phyloP scores from a whole-genome alignment of 1,139 yeast genomes.

The Debaryomycetaceae sp. region DNA sequence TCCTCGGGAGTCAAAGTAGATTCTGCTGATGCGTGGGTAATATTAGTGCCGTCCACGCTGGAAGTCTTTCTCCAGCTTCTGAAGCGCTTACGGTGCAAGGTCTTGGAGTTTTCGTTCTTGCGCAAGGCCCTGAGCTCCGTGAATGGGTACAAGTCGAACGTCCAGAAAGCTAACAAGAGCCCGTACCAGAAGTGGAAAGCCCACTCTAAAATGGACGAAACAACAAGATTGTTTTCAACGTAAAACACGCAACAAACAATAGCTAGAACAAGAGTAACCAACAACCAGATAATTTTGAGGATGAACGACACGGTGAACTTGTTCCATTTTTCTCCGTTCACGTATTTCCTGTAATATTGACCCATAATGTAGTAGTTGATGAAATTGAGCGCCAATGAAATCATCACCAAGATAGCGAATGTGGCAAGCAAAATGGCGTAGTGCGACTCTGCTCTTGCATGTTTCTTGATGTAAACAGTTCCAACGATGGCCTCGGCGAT shows the following conservation, averaged over 20 bases:
- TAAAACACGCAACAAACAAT: conserved; percentile 25
- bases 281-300: conserved; percentile 9
- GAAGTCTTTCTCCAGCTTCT: not conserved
- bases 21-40: not conserved
- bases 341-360: conserved; percentile 27
- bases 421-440: conserved; percentile 21
- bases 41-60: not conserved
- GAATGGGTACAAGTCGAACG: conserved; percentile 34
- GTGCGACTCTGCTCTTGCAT: conserved; percentile 18
- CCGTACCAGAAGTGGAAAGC: conserved; percentile 38
- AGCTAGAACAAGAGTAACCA: conserved; percentile 26
- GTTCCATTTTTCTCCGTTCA: conserved; percentile 31
- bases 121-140: conserved; percentile 14
- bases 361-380: conserved; percentile 32
- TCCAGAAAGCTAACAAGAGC: conserved; percentile 32
- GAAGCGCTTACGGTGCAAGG: not conserved
- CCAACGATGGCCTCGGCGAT: conserved; percentile 21
- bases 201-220: conserved; percentile 25
- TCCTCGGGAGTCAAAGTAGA: not conserved
- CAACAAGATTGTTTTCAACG: conserved; percentile 20
- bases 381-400: conserved; percentile 24
- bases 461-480: conserved; percentile 18
- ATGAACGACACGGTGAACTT: conserved; percentile 1
- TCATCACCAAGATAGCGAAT: conserved; percentile 23
- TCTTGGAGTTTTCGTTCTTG: not conserved